Evolutionary conservation across 1,139 yeast species (phyloP), one percentile per base, ranked within the genome.

Genomic region (Geotrichum aggregatum): DNA sequence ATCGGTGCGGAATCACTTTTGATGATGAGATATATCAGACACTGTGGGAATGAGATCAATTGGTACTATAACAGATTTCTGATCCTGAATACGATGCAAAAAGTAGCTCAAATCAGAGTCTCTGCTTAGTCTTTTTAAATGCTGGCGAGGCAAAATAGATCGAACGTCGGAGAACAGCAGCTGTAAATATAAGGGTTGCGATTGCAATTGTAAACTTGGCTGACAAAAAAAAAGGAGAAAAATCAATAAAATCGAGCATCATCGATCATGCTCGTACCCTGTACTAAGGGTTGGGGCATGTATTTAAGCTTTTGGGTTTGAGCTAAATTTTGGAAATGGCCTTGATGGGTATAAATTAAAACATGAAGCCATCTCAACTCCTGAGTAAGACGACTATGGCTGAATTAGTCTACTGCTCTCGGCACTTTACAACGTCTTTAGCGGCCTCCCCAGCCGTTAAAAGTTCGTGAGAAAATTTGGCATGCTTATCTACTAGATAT

Each of bases 151-250:
- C n/a, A 7, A 18, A 34, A 16, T 13, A 16, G 28, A 24, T 5
- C 28, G 28, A 24, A 24, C 8, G 8, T 24, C 28, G 28, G 28
- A 24, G 28, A 24, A 24, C 28, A 24, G 28, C 8, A 8, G n/a
- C n/a, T n/a, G n/a, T n/a, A n/a, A n/a, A n/a, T n/a, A n/a, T 30
- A 34, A 34, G 16, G 36, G 36, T 34, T 34, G 36, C 14, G n/a
- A n/a, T 11, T 34, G 11, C 36, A 13, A 5, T 30, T 30, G 2
- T 30, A 13, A 13, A 13, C 34, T 13, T 34, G 36, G 36, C 36
- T 34, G 11, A 34, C 36, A 34, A 34, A 34, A 34, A n/a, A 34
- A 34, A 34, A 34, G 36, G 36, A 34, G 36, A 34, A 34, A n/a
- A n/a, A 34, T 28, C 34, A 13, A 30, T 30, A 14, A 13, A 30